Evolutionary conservation across 2,329 filamentous ascomycete species (phyloP).

Genomic region (Neopestalotiopsis rosae): DNA sequence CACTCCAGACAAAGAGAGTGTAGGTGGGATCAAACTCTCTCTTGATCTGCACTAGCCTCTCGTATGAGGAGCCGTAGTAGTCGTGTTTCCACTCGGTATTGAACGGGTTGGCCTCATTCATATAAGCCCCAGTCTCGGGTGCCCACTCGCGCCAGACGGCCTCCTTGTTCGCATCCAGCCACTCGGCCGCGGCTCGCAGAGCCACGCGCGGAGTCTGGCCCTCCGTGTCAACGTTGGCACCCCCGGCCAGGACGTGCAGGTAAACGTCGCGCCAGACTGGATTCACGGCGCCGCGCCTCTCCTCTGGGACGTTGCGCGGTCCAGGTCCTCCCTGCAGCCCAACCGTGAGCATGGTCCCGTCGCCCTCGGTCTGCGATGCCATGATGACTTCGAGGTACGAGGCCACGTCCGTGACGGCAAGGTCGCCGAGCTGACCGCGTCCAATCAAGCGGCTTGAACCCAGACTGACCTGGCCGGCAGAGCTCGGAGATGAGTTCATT

Average conservation of each 20-base stretch:
- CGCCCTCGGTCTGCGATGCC: not conserved
- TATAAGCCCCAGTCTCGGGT: constrained; percentile 27
- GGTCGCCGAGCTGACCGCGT: not conserved
- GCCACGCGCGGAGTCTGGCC: not conserved
- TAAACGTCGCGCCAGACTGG: constrained; percentile 10
- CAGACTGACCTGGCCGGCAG: not conserved
- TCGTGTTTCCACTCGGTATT: constrained; percentile 34
- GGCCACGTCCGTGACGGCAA: not conserved
- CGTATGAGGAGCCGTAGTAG: constrained; percentile 43
- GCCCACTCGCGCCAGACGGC: constrained; percentile 9
- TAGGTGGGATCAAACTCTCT: constrained; percentile 42
- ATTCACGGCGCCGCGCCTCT: constrained; percentile 1
- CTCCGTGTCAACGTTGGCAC: not conserved
- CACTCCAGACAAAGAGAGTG: not conserved
- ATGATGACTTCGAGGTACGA: not conserved
- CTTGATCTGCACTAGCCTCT: constrained; percentile 42
- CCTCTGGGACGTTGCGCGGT: constrained; percentile 8
- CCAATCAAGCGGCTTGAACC: not conserved
- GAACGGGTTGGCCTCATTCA: constrained; percentile 47
- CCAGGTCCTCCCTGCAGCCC: constrained; percentile 1
- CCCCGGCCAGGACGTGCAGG: not conserved
- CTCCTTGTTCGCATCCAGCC: constrained; percentile 9
- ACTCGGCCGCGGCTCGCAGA: constrained; percentile 1
- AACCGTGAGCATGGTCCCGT: not conserved
- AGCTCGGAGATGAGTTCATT: constrained; percentile 10